Evolutionary conservation across 495 filamentous ascomycete species (phyloP), one percentile per base, ranked within the genome.

Genomic region (Aspergillus nanangensis): DNA sequence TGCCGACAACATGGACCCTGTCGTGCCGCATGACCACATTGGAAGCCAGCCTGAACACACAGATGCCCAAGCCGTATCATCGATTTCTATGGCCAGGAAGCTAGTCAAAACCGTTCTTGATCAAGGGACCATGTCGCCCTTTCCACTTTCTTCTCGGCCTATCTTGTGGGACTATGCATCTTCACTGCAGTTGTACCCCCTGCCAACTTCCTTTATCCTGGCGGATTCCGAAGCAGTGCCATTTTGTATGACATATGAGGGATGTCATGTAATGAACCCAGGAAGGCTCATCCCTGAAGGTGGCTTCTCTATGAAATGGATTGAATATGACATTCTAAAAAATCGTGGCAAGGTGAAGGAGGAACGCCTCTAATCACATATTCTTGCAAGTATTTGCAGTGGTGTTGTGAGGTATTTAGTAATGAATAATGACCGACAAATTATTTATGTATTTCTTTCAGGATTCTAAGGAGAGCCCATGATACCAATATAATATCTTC

Each of bases 201-300:
- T 97, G 31, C 93, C 93, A 4, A 92, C 85, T 11, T 80, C 84
- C 0, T 55, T 97, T 52, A 79, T 95, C 18, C 64, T 98, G 15
- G 83, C 86, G 4, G 93, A 98, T 57, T 71, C 86, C 4, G 86
- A 91, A 27, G 81, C 82, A 19, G 80, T 84, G 34, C 74, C 90
- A 0, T 97, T 94, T 57, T 82, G 82, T 45, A 70, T 95, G 34
- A 93, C 86, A 14, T 96, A 96, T 57, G 90, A 96, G 65, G 92
- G 90, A 2, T 97, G 93, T 56, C 84, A 90, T 72, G 92, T 96
- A 2, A 86, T 98, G 80, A 98, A 98, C 58, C 93, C 93, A 0
- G 93, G 89, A 9, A 72, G 74, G 36, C 66, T 96, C 34, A 67
- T 90, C 37, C 81, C 83, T 1, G 66, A 74, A 4, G 82, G 78